phyloP scores from a whole-genome alignment of 306 rosid species.

The Begonia loranthoides region DNA sequence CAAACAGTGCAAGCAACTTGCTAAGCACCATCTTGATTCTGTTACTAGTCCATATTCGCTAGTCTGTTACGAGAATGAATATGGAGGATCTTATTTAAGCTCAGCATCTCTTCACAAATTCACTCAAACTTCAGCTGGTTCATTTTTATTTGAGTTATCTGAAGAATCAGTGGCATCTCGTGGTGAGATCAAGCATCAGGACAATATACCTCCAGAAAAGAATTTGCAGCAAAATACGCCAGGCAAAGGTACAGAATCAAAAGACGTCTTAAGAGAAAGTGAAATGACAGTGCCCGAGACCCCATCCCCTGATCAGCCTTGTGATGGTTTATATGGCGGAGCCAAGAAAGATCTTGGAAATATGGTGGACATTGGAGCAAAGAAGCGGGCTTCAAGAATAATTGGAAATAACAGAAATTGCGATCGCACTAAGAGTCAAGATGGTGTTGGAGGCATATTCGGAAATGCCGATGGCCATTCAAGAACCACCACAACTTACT shows the following conservation, averaged over 20 bases:
- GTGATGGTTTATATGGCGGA: slow-evolving; percentile 26
- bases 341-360: slow-evolving; percentile 54
- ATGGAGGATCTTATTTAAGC: slow-evolving; percentile 34
- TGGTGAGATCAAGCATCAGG: slow-evolving; percentile 45
- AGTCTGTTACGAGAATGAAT: slow-evolving; percentile 61
- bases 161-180: slow-evolving; percentile 32
- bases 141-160: slow-evolving; percentile 53
- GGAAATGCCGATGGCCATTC: slow-evolving; percentile 39
- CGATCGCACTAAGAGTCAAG: slow-evolving; percentile 28
- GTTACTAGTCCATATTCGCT: slow-evolving; percentile 93
- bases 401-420: slow-evolving; percentile 36
- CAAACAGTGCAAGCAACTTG: slow-evolving; percentile 78
- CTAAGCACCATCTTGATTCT: slow-evolving; percentile 84
- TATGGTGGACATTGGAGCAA: slow-evolving; percentile 50
- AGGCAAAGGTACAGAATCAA: slow-evolving; percentile 48
- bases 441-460: slow-evolving; percentile 36
- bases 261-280: slow-evolving; percentile 53
- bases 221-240: slow-evolving; percentile 60
- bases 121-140: slow-evolving; percentile 38
- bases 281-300: slow-evolving; percentile 87
- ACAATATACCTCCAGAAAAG: slow-evolving; percentile 76
- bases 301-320: slow-evolving; percentile 53
- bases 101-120: slow-evolving; percentile 32
- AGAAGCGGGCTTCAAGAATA: slow-evolving; percentile 55
- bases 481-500: slow-evolving; percentile 56